Base-by-base conservation (phyloP, 148 eudicot genomes). In the Limonium bicolor region DNA sequence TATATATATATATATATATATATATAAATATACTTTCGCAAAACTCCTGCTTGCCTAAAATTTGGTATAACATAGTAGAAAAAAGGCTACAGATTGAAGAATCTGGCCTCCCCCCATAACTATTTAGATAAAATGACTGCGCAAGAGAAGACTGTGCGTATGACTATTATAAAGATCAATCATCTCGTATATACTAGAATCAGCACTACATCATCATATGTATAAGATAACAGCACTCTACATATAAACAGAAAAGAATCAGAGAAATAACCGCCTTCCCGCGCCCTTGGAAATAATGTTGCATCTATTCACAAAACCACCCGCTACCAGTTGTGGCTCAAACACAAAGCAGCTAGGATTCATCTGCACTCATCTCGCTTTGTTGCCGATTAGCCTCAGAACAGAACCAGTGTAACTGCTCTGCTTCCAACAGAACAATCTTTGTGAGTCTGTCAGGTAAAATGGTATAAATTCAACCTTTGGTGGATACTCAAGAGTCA, bases 201-300 rank as follows among this genome's bases (percentile, higher is more conserved):
- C n/a, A n/a, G n/a, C n/a, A n/a, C n/a, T n/a, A n/a, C n/a, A n/a
- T n/a, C n/a, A n/a, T n/a, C n/a, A n/a, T n/a, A n/a, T n/a, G n/a
- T n/a, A n/a, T n/a, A n/a, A n/a, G n/a, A n/a, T n/a, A n/a, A n/a
- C n/a, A n/a, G n/a, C n/a, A 15, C 5, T n/a, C 26, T 1, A 28
- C 20, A 16, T 4, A 35, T 14, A 44, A 29, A 50, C 51, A 46
- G 10, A 24, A 46, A 27, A 29, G 51, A 43, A 42, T 46, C 4
- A 46, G 36, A 46, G 29, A 14, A 46, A 46, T 46, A 18, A 29
- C 36, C 18, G 16, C 29, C 10, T 46, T 29, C 29, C 29, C 12
- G n/a, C n/a, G n/a, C n/a, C n/a, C n/a, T n/a, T 20, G 27, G 15
- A 29, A 33, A 27, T 46, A 29, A 16, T 46, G 27, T 15, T 46